Conservation (phyloP, 2,329 filamentous ascomycete genomes). For the Rhynchosporium graminicola region DNA sequence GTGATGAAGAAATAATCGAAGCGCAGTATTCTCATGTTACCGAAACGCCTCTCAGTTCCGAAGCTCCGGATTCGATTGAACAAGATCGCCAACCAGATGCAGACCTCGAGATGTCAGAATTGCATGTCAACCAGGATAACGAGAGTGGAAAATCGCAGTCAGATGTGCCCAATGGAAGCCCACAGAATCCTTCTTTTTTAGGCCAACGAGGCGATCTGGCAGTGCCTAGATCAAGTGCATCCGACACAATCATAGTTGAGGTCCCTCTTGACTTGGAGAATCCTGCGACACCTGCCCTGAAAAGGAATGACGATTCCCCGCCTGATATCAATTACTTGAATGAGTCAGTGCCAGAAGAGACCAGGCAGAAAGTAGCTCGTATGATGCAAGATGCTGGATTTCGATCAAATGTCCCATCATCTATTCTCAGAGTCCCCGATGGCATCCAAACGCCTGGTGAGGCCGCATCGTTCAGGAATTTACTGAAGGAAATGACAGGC, state of each 20-base stretch:
- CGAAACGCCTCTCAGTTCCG: slow-evolving; percentile 34
- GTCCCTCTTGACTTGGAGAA: neutral
- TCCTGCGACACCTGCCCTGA: slow-evolving; percentile 9
- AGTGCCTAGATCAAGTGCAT: neutral
- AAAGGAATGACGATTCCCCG: neutral
- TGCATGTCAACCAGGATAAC: neutral
- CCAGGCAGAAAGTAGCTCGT: slow-evolving; percentile 45
- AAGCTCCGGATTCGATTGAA: slow-evolving; percentile 23
- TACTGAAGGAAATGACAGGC: slow-evolving; percentile 32
- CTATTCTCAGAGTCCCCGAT: slow-evolving; percentile 39
- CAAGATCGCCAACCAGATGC: slow-evolving; percentile 12
- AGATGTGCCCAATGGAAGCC: neutral
- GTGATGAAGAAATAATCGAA: slow-evolving; percentile 22
- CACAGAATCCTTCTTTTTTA: neutral
- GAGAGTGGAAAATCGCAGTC: neutral
- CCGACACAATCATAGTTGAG: neutral
- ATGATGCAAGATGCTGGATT: slow-evolving; percentile 53
- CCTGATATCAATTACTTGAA: slow-evolving; percentile 33
- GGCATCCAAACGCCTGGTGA: slow-evolving; percentile 34
- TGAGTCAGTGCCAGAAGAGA: slow-evolving; percentile 31
- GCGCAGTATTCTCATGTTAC: slow-evolving; percentile 35
- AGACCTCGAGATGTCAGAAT: slow-evolving; percentile 5
- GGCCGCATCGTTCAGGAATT: slow-evolving; percentile 29
- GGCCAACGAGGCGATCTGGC: neutral
- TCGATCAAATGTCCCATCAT: slow-evolving; percentile 47